Base-by-base conservation (phyloP, 441 rosid species). In the Heliophila coronopifolia region DNA sequence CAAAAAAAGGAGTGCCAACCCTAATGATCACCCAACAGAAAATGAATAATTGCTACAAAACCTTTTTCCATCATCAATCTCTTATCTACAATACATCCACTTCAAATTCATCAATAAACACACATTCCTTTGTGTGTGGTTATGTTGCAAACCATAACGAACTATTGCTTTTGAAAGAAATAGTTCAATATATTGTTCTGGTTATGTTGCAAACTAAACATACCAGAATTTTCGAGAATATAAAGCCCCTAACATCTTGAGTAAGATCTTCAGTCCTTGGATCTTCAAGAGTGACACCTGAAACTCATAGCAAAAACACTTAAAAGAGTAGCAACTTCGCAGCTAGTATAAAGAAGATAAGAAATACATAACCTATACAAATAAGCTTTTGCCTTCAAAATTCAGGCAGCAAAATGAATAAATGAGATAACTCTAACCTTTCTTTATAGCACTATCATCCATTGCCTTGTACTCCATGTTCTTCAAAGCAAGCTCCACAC, bases 391-490 rank as follows among this genome's bases (percentile, higher is more conserved):
- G 26, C 33, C 34, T 51, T 55, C 38, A 19, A 42, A 16, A 19
- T 41, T 44, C 28, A 26, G 15, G 33, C 41, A 25, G 25, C 22
- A 8, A 50, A 34, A 49, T 38, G 22, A 49, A 37, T 41, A 31
- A 46, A 23, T 8, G 9, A 32, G 22, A 15, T 22, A 45, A 40
- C 62, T 48, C 71, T 56, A 49, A 90, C 99, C 99, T 81, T 89
- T 87, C 78, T 84, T 89, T 66, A 94, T 67, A 8, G 87, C 70
- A 73, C 83, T 84, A 66, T 94, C 99, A 76, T 94, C 99, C 82
- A 94, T 89, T 22, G 97, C 99, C 68, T 94, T 90, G 62, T 94
- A 94, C 70, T 94, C 96, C 97, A 94, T 94, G 73, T 90, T 94
- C 80, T 94, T 94, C 76, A 94, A 48, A 55, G 99, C 99, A 73